Percentiles rank a stretch among this genome's conserved stretches.
These are phyloP conservation scores for Mucor racemosus DNA, from an alignment of 371 early-diverging fungal genomes.

Conservation along the genomic window DNA sequence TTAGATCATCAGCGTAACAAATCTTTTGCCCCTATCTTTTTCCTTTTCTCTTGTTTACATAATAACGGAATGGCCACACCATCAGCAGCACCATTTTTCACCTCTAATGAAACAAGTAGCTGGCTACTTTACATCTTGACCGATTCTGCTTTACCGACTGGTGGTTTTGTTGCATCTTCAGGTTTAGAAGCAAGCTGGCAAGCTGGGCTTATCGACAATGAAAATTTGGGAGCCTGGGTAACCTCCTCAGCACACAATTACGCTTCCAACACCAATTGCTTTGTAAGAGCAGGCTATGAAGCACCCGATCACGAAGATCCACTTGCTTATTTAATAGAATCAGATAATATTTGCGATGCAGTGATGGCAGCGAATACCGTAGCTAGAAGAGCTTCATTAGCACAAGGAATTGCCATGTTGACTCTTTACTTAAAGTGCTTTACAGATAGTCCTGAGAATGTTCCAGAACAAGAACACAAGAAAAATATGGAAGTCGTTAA, in stretches of 20 bases:
- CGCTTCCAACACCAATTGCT: conserved; percentile 70
- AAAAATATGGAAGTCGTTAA: conserved; percentile 44
- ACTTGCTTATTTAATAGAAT: conserved; percentile 40
- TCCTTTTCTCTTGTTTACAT: background rate
- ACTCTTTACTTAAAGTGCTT: conserved; percentile 68
- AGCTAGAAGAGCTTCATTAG: conserved; percentile 71
- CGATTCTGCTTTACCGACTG: conserved; percentile 92
- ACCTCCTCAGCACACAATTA: conserved; percentile 63
- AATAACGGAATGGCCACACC: background rate
- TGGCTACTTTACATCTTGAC: conserved; percentile 86
- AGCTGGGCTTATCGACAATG: conserved; percentile 56
- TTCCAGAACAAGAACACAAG: conserved; percentile 15
- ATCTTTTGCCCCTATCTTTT: background rate
- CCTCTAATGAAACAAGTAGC: conserved; percentile 50
- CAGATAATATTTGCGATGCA: conserved; percentile 63
- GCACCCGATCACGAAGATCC: conserved; percentile 42
- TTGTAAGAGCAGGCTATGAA: conserved; percentile 67
- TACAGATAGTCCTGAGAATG: conserved; percentile 11
- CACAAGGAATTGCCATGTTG: conserved; percentile 74
- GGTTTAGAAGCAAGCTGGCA: conserved; percentile 78
- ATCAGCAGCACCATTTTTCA: conserved; percentile 23
- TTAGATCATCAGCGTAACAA: background rate
- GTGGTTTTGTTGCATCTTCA: conserved; percentile 85
- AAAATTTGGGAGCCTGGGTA: conserved; percentile 52
- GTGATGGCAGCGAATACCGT: conserved; percentile 69